Base-by-base conservation (phyloP, 2,329 filamentous ascomycete species). In the Thelonectria olida region DNA sequence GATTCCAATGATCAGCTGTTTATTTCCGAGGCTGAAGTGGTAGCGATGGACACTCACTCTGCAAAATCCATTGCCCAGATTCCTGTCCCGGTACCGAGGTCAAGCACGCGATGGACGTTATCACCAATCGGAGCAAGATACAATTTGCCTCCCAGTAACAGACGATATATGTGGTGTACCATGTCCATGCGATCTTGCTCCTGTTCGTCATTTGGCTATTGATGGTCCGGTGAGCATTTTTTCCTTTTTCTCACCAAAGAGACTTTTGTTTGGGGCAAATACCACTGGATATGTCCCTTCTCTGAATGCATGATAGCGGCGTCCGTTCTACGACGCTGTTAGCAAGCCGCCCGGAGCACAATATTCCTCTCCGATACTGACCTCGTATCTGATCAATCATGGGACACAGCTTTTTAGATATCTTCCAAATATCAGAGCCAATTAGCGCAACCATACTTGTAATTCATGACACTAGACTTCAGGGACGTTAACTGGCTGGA, bases 11-110 rank as follows among this genome's bases (percentile, higher is more conserved):
- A n/a, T 53, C n/a, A 53, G 53, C 7, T 23, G 25, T 9, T n/a
- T n/a, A 15, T 22, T 1, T 5, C 19, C n/a, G n/a, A n/a, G n/a
- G n/a, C n/a, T n/a, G n/a, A n/a, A n/a, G n/a, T n/a, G n/a, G n/a
- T n/a, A n/a, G n/a, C n/a, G n/a, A n/a, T n/a, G 5, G n/a, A n/a
- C n/a, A 34, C 45, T 56, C 23, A 56, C 53, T 61, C 58, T 31
- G 58, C 53, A 41, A 61, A 61, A 20, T 56, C 58, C 52, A 61
- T 56, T 5, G 48, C 53, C 58, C 58, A 61, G 15, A 56, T 61
- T 17, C 58, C 58, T 2, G 53, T 61, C 23, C 53, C 58, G 5
- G 58, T 56, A 27, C 58, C 58, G 25, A 56, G 47, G 17, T 61
- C 53, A n/a, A 61, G 39, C 3, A 61, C 52, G 23, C 58, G 53